phyloP scores from a whole-genome alignment of 306 rosid species.

The Cucurbita maxima region DNA sequence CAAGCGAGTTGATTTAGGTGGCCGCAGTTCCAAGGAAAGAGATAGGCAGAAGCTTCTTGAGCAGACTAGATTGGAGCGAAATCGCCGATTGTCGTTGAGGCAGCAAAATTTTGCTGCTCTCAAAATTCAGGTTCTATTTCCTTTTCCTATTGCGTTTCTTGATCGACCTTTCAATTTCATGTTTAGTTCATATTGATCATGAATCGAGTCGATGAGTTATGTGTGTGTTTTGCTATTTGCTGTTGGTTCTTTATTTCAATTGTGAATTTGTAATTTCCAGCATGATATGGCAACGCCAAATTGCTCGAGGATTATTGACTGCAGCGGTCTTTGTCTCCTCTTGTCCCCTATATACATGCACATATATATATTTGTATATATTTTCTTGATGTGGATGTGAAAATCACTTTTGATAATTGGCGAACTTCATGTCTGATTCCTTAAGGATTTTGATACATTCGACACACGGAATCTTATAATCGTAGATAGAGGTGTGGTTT shows the following conservation, averaged over 20 bases:
- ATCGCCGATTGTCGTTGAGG: conserved; percentile 45
- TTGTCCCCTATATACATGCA: too few species aligned
- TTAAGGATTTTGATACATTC: not conserved
- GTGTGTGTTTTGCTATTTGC: too few species aligned
- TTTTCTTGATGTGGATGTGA: not conserved
- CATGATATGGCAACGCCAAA: not conserved
- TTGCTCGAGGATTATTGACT: too few species aligned
- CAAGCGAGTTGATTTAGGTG: conserved; percentile 93
- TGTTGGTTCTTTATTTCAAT: not conserved
- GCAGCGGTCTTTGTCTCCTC: too few species aligned
- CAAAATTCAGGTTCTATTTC: conserved; percentile 46
- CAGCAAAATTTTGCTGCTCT: conserved; percentile 64
- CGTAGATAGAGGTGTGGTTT: not conserved
- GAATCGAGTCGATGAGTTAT: not conserved
- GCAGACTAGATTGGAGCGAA: conserved; percentile 78
- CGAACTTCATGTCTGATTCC: not conserved
- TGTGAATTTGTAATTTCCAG: not conserved
- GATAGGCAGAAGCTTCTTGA: conserved; percentile 84
- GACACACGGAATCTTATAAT: not conserved
- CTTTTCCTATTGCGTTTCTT: not conserved
- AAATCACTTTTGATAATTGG: not conserved
- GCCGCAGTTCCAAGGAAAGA: conserved; percentile 79
- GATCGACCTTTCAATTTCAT: too few species aligned
- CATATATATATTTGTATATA: not conserved
- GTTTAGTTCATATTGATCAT: not conserved